These are phyloP conservation scores for Canavalia ensiformis DNA, from an alignment of 306 rosid species.

Conservation along the genomic window DNA sequence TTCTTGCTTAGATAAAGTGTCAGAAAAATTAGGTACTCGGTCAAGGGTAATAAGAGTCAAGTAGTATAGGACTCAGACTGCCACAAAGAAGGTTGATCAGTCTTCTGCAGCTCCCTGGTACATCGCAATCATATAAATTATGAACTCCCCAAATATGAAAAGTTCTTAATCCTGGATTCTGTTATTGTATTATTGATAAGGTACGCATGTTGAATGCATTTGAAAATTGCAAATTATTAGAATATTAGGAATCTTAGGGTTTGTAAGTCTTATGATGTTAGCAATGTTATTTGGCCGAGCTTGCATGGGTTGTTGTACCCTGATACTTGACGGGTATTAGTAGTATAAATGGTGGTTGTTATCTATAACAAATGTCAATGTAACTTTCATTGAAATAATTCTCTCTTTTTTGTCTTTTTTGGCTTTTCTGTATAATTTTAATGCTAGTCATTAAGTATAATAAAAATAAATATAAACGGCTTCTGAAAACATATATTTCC, in stretches of 20 bases:
- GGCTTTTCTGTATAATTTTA: neutral
- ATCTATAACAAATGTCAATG: neutral
- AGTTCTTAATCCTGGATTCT: slow-evolving; percentile 38
- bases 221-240: neutral
- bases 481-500: neutral
- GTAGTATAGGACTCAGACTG: neutral
- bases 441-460: neutral
- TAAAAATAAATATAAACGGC: neutral
- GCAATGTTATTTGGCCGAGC: neutral
- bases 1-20: neutral
- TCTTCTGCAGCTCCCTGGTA: slow-evolving; percentile 13
- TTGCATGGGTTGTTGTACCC: neutral
- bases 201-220: neutral
- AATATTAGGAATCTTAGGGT: slow-evolving; percentile 14
- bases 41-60: slow-evolving; percentile 8
- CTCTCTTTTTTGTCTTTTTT: neutral
- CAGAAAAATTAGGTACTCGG: neutral
- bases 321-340: neutral
- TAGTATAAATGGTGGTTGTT: neutral
- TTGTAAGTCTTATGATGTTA: neutral
- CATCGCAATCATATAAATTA: neutral
- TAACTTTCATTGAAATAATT: neutral
- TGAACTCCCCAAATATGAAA: neutral
- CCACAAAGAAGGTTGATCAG: neutral
- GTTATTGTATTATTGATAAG: slow-evolving; percentile 1